Conservation (phyloP, 352 stramenopile genomes). For the Globisporangium echinulatum region DNA sequence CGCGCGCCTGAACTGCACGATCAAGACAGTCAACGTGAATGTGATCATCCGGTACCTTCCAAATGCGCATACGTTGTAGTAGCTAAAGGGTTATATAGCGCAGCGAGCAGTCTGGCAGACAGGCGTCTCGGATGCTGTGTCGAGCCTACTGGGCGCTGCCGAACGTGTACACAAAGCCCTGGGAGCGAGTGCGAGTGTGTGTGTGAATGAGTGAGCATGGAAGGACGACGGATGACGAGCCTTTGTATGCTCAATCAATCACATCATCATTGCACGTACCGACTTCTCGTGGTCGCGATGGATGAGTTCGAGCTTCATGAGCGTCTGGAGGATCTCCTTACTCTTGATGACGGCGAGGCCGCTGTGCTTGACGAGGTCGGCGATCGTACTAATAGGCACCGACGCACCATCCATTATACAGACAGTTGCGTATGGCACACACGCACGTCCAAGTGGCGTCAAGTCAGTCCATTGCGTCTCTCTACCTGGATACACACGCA, state of each 20-base stretch:
- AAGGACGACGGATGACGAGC: background rate
- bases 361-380: slow-evolving; percentile 78
- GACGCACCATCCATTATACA: background rate
- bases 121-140: background rate
- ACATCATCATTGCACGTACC: slow-evolving; percentile 21
- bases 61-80: too few relatives aligned
- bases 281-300: slow-evolving; percentile 65
- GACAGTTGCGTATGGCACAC: background rate
- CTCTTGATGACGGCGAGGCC: slow-evolving; percentile 73
- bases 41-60: too few relatives aligned
- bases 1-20: background rate
- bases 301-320: slow-evolving; percentile 82
- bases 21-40: slow-evolving; percentile 25
- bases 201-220: background rate
- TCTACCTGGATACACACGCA: too few relatives aligned
- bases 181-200: slow-evolving; percentile 6
- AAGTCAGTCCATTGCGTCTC: too few relatives aligned
- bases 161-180: slow-evolving; percentile 79
- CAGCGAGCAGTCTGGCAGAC: background rate
- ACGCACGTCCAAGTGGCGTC: background rate
- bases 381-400: slow-evolving; percentile 46
- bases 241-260: background rate
- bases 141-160: slow-evolving; percentile 12
- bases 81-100: too few relatives aligned
- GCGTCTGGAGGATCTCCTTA: slow-evolving; percentile 85